Evolutionary conservation across 1,284 basidiomycete genomes (phyloP).

Genomic region (Phellopilus nigrolimitatus): DNA sequence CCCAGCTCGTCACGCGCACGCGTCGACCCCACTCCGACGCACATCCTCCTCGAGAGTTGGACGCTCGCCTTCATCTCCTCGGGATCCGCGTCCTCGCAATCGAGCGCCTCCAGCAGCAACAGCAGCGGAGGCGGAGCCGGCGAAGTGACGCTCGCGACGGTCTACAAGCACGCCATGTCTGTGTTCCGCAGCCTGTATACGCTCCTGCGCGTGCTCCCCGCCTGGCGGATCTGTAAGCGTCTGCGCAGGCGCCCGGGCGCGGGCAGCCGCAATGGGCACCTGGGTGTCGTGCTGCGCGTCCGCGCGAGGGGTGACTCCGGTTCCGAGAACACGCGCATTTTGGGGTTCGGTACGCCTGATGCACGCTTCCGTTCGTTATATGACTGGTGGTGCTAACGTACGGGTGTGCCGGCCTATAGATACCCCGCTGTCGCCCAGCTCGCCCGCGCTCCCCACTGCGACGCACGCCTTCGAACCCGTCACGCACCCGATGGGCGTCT

Average conservation of each 20-base stretch:
- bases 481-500: constrained; percentile 61
- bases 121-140: too few relatives aligned
- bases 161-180: constrained; percentile 79
- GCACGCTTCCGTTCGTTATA: constrained; percentile 14
- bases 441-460: constrained; percentile 42
- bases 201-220: constrained; percentile 62
- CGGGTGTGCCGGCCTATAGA: constrained; percentile 30
- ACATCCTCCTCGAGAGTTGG: constrained; percentile 74
- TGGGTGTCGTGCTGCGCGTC: constrained; percentile 53
- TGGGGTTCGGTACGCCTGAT: constrained; percentile 36
- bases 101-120: background rate
- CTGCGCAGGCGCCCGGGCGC: constrained; percentile 42
- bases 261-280: constrained; percentile 39
- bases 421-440: constrained; percentile 37
- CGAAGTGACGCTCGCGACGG: constrained; percentile 63
- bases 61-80: constrained; percentile 46
- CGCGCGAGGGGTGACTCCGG: constrained; percentile 29
- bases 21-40: constrained; percentile 60
- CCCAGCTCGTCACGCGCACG: constrained; percentile 54
- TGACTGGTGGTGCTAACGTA: too few relatives aligned
- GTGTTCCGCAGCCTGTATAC: constrained; percentile 73
- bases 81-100: constrained; percentile 1
- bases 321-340: constrained; percentile 27
- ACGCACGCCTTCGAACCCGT: constrained; percentile 57
- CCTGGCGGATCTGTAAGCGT: constrained; percentile 65